phyloP scores from a whole-genome alignment of 805 yeast species.

The Saccharomycopsis microspora region DNA sequence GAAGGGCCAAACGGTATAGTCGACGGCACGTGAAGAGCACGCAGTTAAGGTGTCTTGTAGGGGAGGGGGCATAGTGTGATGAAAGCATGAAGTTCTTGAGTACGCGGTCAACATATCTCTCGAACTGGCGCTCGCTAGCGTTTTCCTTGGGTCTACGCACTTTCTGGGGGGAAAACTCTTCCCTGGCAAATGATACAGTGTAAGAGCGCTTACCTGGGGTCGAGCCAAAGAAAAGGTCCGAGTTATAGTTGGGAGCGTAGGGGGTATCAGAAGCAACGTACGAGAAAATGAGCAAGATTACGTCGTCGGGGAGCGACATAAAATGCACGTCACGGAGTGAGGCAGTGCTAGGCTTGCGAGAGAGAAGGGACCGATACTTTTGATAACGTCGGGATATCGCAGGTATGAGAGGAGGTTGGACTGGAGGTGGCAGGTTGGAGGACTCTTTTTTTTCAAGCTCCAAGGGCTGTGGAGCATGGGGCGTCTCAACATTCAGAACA shows the following conservation, averaged over 20 bases:
- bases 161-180: constrained; percentile 1
- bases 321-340: background rate
- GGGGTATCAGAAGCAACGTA: constrained; percentile 7
- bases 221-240: background rate
- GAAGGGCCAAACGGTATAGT: constrained; percentile 41
- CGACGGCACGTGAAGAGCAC: constrained; percentile 40
- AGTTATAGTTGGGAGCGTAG: constrained; percentile 4
- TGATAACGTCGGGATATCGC: constrained; percentile 11
- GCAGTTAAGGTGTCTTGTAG: constrained; percentile 27
- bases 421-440: background rate
- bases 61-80: constrained; percentile 4
- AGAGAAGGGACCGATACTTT: constrained; percentile 12
- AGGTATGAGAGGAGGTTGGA: background rate
- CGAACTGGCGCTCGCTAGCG: background rate
- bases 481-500: background rate
- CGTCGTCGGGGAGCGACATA: constrained; percentile 12
- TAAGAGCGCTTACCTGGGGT: background rate
- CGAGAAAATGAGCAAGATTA: constrained; percentile 6
- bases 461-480: background rate
- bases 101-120: constrained; percentile 10
- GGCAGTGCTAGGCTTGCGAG: constrained; percentile 3
- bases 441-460: background rate
- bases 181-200: background rate
- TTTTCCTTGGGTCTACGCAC: background rate
- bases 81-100: constrained; percentile 12